These are phyloP conservation scores for Phytopythium boreale DNA, from an alignment of 352 stramenopile genomes.

Conservation along the genomic window DNA sequence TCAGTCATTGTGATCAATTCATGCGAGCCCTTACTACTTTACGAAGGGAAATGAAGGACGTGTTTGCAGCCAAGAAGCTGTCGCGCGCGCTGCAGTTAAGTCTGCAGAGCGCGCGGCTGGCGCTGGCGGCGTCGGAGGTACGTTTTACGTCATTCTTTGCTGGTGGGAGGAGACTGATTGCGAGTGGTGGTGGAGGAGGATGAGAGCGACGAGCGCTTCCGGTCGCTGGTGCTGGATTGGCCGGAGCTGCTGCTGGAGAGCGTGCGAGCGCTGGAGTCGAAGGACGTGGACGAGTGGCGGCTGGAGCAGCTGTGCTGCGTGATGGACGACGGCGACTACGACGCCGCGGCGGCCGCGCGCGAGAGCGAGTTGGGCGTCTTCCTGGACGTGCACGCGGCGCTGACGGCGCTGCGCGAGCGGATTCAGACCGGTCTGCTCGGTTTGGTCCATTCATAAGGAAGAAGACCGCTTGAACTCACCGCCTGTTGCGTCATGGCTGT, in stretches of 20 bases:
- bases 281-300: slow-evolving; percentile 28
- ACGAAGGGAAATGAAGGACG: slow-evolving; percentile 38
- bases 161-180: not conserved
- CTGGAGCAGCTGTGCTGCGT: slow-evolving; percentile 47
- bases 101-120: slow-evolving; percentile 33
- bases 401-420: slow-evolving; percentile 28
- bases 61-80: slow-evolving; percentile 49
- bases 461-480: not conserved
- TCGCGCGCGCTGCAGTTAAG: slow-evolving; percentile 46
- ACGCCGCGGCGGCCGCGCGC: slow-evolving; percentile 42
- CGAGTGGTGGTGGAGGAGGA: slow-evolving; percentile 14
- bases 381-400: slow-evolving; percentile 43
- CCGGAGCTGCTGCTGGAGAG: slow-evolving; percentile 33
- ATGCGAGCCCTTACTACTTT: too few relatives aligned
- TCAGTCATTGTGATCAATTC: not conserved
- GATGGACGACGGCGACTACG: slow-evolving; percentile 52
- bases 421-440: slow-evolving; percentile 24
- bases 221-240: slow-evolving; percentile 35
- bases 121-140: slow-evolving; percentile 27
- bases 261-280: slow-evolving; percentile 18
- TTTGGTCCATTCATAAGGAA: not conserved
- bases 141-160: not conserved
- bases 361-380: slow-evolving; percentile 67
- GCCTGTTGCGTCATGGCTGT: not conserved
- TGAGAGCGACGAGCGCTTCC: slow-evolving; percentile 43